phyloP scores from a whole-genome alignment of 2,329 filamentous ascomycete genomes.

The Celoporthe dispersa region DNA sequence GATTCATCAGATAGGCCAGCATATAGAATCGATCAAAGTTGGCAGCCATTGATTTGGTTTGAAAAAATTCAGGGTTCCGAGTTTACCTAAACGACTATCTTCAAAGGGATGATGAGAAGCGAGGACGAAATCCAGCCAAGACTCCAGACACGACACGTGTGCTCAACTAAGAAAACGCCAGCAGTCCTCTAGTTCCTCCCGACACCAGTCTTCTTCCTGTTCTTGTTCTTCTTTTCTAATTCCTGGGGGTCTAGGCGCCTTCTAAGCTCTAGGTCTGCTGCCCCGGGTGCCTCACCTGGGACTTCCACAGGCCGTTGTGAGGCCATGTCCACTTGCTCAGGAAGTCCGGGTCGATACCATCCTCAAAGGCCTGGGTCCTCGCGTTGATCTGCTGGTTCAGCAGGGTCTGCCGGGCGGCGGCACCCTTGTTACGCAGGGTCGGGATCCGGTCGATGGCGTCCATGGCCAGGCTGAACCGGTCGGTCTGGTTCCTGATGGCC shows the following conservation, averaged over 20 bases:
- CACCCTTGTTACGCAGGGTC: constrained; percentile 65
- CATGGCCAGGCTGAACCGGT: constrained; percentile 77
- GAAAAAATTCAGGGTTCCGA: background rate
- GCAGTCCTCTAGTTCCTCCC: background rate
- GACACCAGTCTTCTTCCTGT: background rate
- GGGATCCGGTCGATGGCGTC: constrained; percentile 73
- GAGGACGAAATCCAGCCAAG: background rate
- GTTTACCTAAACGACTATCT: background rate
- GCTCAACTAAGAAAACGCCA: constrained; percentile 4
- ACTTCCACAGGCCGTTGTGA: constrained; percentile 45
- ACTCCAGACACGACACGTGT: constrained; percentile 1
- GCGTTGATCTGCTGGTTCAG: constrained; percentile 67
- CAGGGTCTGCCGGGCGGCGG: constrained; percentile 65
- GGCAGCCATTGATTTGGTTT: background rate
- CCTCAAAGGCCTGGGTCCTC: constrained; percentile 68
- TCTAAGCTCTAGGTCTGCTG: background rate
- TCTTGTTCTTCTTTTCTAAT: too few relatives aligned
- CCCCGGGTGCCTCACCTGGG: constrained; percentile 28
- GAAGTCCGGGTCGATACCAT: constrained; percentile 70
- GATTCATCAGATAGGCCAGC: background rate
- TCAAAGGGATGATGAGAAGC: background rate
- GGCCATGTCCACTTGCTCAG: constrained; percentile 72
- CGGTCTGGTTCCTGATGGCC: constrained; percentile 77
- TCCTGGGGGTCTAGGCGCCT: background rate
- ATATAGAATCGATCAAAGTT: background rate